phyloP scores from a whole-genome alignment of 164 flowering plant genomes.

The Hamamelis virginiana region DNA sequence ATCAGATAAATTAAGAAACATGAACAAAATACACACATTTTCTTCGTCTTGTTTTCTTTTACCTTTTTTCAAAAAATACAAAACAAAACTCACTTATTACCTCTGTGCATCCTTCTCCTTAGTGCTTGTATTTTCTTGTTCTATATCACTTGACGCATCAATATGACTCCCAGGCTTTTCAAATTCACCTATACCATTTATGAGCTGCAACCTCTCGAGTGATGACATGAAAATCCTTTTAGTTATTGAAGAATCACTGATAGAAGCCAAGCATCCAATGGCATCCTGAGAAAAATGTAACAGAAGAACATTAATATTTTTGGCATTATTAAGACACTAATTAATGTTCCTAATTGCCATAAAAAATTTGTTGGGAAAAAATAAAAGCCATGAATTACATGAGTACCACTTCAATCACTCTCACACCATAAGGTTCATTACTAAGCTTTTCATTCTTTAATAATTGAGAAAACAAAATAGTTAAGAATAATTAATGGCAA shows the following conservation, averaged over 20 bases:
- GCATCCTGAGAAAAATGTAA: slow-evolving; percentile 51
- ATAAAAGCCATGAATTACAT: no score
- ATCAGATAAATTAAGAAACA: background rate
- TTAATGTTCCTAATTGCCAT: background rate
- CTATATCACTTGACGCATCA: slow-evolving; percentile 21
- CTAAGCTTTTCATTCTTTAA: no score
- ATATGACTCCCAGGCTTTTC: slow-evolving; percentile 18
- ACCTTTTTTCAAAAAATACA: background rate
- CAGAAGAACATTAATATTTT: background rate
- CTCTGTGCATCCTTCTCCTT: slow-evolving; percentile 32
- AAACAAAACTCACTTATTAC: slow-evolving; percentile 20
- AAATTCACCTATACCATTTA: slow-evolving; percentile 25
- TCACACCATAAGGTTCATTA: no score
- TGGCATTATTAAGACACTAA: background rate
- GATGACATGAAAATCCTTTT: slow-evolving; percentile 51
- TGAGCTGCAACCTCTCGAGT: slow-evolving; percentile 41
- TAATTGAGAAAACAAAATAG: background rate
- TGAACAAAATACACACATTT: background rate
- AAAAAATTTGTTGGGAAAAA: background rate
- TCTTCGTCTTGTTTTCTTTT: background rate
- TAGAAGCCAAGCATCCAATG: slow-evolving; percentile 71
- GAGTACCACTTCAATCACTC: no score
- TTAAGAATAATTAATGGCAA: background rate
- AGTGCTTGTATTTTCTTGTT: slow-evolving; percentile 15
- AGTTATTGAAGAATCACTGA: slow-evolving; percentile 56